Evolutionary conservation across 352 stramenopile species (phyloP).

Genomic region (Pythium plurisporium): DNA sequence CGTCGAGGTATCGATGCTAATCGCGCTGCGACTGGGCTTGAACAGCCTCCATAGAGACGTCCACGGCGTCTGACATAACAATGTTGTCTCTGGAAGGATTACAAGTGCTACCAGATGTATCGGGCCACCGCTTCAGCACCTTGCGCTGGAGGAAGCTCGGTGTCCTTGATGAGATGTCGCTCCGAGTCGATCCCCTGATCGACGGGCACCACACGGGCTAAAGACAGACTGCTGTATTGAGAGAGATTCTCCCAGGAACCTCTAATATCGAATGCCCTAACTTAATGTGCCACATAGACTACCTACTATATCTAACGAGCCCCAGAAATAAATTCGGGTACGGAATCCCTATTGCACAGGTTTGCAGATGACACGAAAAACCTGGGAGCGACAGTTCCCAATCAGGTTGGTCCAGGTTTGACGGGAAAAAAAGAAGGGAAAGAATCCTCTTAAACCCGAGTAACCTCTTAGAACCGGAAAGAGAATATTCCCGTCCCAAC

Average conservation of each 20-base stretch:
- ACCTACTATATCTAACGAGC: neutral
- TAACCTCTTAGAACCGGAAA: too few relatives aligned
- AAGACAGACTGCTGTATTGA: neutral
- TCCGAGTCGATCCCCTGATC: neutral
- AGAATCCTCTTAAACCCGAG: too few relatives aligned
- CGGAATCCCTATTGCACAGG: too few relatives aligned
- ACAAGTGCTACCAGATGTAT: slow-evolving; percentile 16
- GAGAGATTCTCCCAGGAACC: neutral
- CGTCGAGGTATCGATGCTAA: slow-evolving; percentile 1
- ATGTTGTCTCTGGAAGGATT: slow-evolving; percentile 12
- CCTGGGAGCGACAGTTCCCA: too few relatives aligned
- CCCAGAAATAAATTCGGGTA: slow-evolving; percentile 6
- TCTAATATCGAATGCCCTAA: neutral
- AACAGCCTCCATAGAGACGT: neutral
- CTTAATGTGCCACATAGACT: neutral
- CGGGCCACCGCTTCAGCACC: neutral
- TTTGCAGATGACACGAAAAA: too few relatives aligned
- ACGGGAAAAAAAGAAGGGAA: too few relatives aligned
- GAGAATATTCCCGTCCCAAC: too few relatives aligned
- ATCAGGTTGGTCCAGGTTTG: too few relatives aligned
- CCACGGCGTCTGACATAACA: slow-evolving; percentile 1
- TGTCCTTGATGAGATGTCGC: neutral
- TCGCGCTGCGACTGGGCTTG: neutral
- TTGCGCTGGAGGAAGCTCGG: neutral
- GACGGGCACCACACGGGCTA: neutral